Evolutionary conservation across 805 yeast species (phyloP).

Genomic region (Pichia cabralensis): DNA sequence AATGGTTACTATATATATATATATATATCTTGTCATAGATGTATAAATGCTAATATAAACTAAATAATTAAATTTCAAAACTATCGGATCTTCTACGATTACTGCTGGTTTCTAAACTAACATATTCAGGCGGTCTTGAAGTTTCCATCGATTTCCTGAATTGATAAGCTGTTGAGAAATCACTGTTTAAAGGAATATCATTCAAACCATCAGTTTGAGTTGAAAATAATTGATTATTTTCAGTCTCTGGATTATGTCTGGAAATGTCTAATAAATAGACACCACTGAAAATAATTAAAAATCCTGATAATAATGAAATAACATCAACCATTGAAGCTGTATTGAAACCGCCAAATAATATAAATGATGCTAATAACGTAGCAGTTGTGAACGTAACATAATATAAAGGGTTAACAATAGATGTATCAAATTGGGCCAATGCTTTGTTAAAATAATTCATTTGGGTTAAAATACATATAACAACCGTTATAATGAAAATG

Average conservation of each 20-base stretch:
- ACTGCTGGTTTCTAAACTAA: constrained; percentile 14
- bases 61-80: constrained; percentile 28
- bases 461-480: constrained; percentile 74
- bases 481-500: constrained; percentile 68
- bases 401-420: constrained; percentile 83
- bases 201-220: constrained; percentile 37
- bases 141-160: constrained; percentile 69
- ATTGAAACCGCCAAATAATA: constrained; percentile 78
- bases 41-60: neutral
- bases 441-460: constrained; percentile 94
- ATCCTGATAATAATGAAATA: constrained; percentile 75
- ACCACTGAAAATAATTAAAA: constrained; percentile 78
- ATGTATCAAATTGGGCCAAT: constrained; percentile 84
- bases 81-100: constrained; percentile 48
- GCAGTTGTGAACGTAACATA: constrained; percentile 88
- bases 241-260: constrained; percentile 46
- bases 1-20: no score
- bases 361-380: constrained; percentile 77
- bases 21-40: no score
- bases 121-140: constrained; percentile 21
- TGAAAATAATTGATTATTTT: constrained; percentile 31
- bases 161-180: constrained; percentile 63
- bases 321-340: constrained; percentile 72
- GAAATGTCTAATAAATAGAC: constrained; percentile 76
- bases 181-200: constrained; percentile 76